Evolutionary conservation across 2,329 filamentous ascomycete species (phyloP).

Genomic region (Cladosporium sp.): DNA sequence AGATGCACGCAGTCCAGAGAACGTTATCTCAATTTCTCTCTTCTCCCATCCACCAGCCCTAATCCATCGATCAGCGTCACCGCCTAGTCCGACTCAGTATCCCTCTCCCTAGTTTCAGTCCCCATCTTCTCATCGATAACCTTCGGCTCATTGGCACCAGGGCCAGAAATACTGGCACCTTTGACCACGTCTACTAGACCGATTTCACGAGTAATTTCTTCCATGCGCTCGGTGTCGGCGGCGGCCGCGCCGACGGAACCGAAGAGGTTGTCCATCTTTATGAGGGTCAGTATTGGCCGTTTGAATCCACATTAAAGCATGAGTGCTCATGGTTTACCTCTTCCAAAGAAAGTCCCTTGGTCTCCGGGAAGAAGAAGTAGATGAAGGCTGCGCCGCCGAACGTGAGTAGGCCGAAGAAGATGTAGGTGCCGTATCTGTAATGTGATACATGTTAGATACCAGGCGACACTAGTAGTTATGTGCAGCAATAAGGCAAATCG

Average conservation of each 20-base stretch:
- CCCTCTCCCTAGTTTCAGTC: conserved; percentile 14
- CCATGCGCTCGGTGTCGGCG: conserved; percentile 66
- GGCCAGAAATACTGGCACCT: conserved; percentile 16
- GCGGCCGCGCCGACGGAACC: conserved; percentile 57
- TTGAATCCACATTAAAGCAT: no score
- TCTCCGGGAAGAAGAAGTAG: conserved; percentile 52
- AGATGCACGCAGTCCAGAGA: no score
- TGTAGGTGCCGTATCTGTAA: conserved; percentile 61
- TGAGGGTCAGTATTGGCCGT: conserved; percentile 30
- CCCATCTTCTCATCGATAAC: conserved; percentile 19
- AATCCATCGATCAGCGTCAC: no score
- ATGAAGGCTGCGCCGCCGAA: conserved; percentile 57
- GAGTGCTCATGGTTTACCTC: no score
- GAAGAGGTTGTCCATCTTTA: conserved; percentile 34
- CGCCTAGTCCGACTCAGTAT: conserved; percentile 3
- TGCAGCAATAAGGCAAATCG: no score
- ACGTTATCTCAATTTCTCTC: no score
- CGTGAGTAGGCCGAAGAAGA: conserved; percentile 65
- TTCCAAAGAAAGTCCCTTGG: conserved; percentile 42
- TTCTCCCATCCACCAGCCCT: no score
- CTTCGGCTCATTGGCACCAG: conserved; percentile 1
- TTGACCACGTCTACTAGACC: conserved; percentile 47
- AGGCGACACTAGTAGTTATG: no score
- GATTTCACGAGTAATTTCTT: conserved; percentile 67
- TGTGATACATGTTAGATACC: not conserved